phyloP scores from a whole-genome alignment of 352 stramenopile genomes.

The Phytophthora litchii region DNA sequence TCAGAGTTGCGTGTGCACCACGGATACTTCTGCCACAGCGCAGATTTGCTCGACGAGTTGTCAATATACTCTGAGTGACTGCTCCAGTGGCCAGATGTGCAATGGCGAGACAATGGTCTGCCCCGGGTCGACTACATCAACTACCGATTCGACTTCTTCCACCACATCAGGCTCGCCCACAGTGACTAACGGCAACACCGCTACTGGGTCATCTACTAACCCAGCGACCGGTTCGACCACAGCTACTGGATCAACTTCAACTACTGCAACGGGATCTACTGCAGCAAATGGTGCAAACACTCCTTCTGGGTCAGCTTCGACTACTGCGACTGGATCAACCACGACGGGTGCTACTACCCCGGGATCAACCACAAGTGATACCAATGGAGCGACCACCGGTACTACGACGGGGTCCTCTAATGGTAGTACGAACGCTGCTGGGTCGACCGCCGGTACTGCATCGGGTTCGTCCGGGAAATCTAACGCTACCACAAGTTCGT shows the following conservation, averaged over 20 bases:
- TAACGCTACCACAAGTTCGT: constrained; percentile 17
- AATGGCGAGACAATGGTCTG: constrained; percentile 33
- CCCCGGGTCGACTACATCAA: constrained; percentile 8
- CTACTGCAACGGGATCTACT: neutral
- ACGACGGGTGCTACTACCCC: neutral
- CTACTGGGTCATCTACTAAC: neutral
- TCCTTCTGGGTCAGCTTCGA: neutral
- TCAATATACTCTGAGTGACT: constrained; percentile 24
- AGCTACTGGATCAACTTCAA: constrained; percentile 12
- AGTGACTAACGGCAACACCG: neutral
- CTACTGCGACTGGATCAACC: neutral
- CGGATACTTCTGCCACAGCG: constrained; percentile 17
- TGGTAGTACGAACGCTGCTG: neutral
- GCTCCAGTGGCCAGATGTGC: constrained; percentile 24
- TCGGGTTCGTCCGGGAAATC: neutral
- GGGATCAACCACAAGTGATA: neutral
- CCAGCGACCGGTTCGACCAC: neutral
- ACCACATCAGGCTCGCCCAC: neutral
- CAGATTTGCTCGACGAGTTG: constrained; percentile 29
- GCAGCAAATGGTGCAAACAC: neutral
- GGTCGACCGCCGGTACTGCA: neutral
- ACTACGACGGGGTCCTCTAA: neutral
- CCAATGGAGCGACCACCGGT: neutral
- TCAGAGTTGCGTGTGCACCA: constrained; percentile 31
- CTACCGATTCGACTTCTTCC: constrained; percentile 3